phyloP scores from a whole-genome alignment of 2,329 filamentous ascomycete species.

The Magnaporthiopsis poae region DNA sequence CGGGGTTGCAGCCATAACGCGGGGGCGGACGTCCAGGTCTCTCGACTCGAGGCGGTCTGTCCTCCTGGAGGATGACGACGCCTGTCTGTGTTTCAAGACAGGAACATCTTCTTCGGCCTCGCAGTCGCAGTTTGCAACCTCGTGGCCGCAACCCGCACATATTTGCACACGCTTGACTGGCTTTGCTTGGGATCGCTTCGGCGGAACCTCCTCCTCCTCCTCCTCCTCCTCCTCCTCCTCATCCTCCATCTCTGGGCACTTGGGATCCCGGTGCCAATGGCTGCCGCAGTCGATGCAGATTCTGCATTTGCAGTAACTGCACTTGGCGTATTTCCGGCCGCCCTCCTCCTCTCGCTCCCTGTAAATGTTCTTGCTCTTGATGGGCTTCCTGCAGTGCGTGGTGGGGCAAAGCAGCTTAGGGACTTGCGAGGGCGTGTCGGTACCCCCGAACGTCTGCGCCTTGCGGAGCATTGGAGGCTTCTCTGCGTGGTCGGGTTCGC shows the following conservation, averaged over 20 bases:
- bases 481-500: conserved; percentile 12
- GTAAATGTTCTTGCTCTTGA: not conserved
- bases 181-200: not conserved
- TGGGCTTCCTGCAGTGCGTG: not conserved
- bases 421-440: not conserved
- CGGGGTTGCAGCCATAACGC: not conserved
- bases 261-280: not conserved
- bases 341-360: not conserved
- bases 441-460: not conserved
- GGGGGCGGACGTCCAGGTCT: not conserved
- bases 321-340: not conserved
- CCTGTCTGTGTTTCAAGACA: not conserved
- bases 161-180: not conserved
- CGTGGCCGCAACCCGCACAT: not conserved
- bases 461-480: conserved; percentile 10
- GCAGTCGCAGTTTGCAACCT: not conserved
- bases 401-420: not conserved
- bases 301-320: not conserved
- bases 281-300: not conserved
- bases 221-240: not conserved
- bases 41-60: not conserved
- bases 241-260: not conserved
- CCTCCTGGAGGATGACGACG: not conserved
- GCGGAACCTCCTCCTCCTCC: not conserved
- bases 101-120: not conserved